Percentiles rank a stretch among this genome's conserved stretches.
phyloP scores from a whole-genome alignment of 106 monocot genomes.

The Triglochin maritima region DNA sequence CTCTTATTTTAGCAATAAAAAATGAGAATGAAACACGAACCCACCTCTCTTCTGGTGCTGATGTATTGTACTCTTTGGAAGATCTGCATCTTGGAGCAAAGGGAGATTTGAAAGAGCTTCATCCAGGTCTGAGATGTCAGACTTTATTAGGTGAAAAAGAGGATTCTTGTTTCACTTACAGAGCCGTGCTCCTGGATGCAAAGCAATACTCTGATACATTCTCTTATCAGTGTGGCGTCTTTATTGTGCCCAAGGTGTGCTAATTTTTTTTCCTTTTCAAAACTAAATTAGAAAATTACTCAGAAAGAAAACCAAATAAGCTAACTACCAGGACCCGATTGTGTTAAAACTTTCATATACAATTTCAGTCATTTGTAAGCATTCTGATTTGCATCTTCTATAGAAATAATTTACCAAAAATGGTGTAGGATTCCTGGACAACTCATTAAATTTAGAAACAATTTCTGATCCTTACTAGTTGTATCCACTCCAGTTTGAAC shows the following conservation, averaged over 20 bases:
- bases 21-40: conserved; percentile 64
- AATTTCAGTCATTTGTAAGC: no score
- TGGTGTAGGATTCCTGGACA: no score
- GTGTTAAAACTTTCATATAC: no score
- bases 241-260: conserved; percentile 84
- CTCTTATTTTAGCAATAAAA: conserved; percentile 42
- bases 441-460: no score
- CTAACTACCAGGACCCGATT: no score
- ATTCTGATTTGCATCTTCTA: neutral
- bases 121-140: conserved; percentile 53
- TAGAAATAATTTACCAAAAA: no score
- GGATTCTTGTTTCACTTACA: conserved; percentile 52
- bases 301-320: no score
- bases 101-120: conserved; percentile 49
- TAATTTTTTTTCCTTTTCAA: neutral
- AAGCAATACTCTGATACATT: conserved; percentile 34
- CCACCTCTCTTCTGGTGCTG: conserved; percentile 30
- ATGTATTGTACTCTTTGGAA: conserved; percentile 48
- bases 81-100: conserved; percentile 64
- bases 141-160: conserved; percentile 67
- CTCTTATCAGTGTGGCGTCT: conserved; percentile 63
- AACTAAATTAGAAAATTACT: neutral
- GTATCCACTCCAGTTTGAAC: no score
- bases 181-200: conserved; percentile 69
- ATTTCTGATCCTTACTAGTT: no score